Evolutionary conservation across 2,329 filamentous ascomycete species (phyloP).

Genomic region (Botryotinia convoluta): DNA sequence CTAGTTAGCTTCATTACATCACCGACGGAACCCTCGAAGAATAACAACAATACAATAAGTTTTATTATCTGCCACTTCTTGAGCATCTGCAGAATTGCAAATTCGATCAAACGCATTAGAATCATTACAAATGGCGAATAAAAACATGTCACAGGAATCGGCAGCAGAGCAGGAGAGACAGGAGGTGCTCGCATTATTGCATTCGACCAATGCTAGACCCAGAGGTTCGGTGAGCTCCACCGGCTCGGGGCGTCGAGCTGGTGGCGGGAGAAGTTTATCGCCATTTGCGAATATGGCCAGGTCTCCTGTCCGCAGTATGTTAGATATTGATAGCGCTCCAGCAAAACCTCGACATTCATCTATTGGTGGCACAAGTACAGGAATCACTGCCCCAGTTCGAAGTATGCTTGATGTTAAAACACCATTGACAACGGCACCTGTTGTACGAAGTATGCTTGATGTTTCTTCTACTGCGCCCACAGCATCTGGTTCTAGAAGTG

Average conservation of each 20-base stretch:
- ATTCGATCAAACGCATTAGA: neutral
- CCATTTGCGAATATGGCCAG: constrained; percentile 51
- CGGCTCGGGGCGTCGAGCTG: constrained; percentile 30
- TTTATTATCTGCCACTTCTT: constrained; percentile 12
- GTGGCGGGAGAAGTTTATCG: constrained; percentile 47
- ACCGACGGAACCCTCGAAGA: neutral
- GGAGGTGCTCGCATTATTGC: constrained; percentile 68
- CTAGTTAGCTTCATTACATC: neutral
- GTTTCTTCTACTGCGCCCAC: constrained; percentile 40
- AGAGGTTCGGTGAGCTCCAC: constrained; percentile 36
- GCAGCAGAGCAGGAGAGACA: constrained; percentile 74
- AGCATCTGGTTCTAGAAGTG: constrained; percentile 44
- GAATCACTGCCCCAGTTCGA: constrained; percentile 47
- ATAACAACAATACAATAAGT: neutral
- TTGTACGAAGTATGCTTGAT: constrained; percentile 66
- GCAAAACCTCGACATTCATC: constrained; percentile 18
- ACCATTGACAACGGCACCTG: constrained; percentile 34
- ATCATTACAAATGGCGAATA: constrained; percentile 29
- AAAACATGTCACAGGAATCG: constrained; percentile 71
- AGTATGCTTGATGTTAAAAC: constrained; percentile 60
- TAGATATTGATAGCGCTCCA: constrained; percentile 39
- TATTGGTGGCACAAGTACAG: constrained; percentile 16
- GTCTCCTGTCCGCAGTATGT: constrained; percentile 65
- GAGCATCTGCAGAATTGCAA: constrained; percentile 3
- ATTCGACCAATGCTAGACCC: constrained; percentile 37